Evolutionary conservation across 1,284 basidiomycete species (phyloP), one percentile per base, ranked within the genome.

Genomic region (Vanrija pseudolonga): DNA sequence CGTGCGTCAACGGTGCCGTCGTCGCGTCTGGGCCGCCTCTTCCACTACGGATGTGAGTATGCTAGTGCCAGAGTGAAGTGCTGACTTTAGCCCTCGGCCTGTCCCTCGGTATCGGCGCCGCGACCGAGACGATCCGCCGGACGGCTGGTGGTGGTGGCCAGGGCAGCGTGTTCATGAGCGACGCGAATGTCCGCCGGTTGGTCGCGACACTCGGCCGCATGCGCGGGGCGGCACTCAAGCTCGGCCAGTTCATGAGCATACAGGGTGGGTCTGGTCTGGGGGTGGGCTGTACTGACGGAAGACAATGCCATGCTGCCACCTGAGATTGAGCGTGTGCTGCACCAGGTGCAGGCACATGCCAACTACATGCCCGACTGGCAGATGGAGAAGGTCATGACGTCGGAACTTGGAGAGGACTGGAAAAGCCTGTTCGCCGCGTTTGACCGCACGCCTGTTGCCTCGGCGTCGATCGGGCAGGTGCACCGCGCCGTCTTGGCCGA

Each of bases 291-390:
- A n/a, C 45, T 41, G 8, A 26, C 17, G 14, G 15, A 45, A 72
- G 92, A 97, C 73, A 89, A 90, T 5, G 87, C 93, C 67, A 80
- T 89, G 56, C 80, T 98, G 0, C 91, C 95, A 1, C 85, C 88
- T 0, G 90, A 96, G 66, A 79, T 98, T 8, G 93, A 97, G 69
- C 82, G 85, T 54, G 88, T 98, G 32, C 85, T 98, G 67, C 82
- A 91, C 44, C 82, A 88, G 40, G 93, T 99, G 0, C 95, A 98
- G 73, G 90, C 95, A 65, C 86, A 87, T 64, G 96, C 96, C 2
- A 91, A 99, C 74, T 98, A 97, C 74, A 98, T 98, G 94, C 96
- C 95, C 0, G 87, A 93, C 61, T 94, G 88, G 88, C 96, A 98
- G 74, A 89, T 97, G 84, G 89, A 94, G 90, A 74, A 84, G 83